A percentile compares a stretch with the other conserved stretches of the same genome.
phyloP scores from a whole-genome alignment of 129 eudicot species.

The Smallanthus sonchifolius region DNA sequence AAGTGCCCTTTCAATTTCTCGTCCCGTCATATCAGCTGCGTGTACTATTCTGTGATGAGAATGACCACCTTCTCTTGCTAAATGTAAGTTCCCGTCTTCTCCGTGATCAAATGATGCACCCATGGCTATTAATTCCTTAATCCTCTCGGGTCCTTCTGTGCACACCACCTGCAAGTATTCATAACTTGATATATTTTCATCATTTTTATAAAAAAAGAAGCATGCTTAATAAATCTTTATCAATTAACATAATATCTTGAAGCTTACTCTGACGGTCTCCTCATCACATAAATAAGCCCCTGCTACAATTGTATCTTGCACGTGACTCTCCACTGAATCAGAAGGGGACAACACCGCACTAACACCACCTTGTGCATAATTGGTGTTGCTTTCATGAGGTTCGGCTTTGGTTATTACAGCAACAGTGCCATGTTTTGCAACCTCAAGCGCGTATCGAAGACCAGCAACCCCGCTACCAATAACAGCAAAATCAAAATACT shows the following conservation, averaged over 20 bases:
- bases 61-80: constrained; percentile 99
- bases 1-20: constrained; percentile 93
- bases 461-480: constrained; percentile 99
- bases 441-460: constrained; percentile 97
- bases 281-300: constrained; percentile 97
- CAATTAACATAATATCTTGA: not conserved
- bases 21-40: constrained; percentile 97
- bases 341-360: constrained; percentile 91
- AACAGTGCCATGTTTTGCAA: constrained; percentile 87
- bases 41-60: constrained; percentile 95
- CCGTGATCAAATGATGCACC: constrained; percentile 99
- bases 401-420: constrained; percentile 93
- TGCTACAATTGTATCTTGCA: constrained; percentile 96
- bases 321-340: constrained; percentile 90
- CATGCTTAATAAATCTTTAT: not conserved
- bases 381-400: constrained; percentile 98
- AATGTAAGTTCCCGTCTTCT: constrained; percentile 95
- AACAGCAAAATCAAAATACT: constrained; percentile 77
- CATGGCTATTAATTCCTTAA: constrained; percentile 88
- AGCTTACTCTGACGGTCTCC: constrained; percentile 89
- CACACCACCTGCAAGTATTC: constrained; percentile 74
- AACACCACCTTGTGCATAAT: constrained; percentile 98
- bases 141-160: constrained; percentile 98
- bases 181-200: constrained; percentile 13
- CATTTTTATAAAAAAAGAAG: not conserved